A percentile compares a stretch with the other conserved stretches of the same genome.
These are phyloP conservation scores for Fusarium albosuccineum DNA, from an alignment of 2,329 filamentous ascomycete genomes.

Conservation along the genomic window DNA sequence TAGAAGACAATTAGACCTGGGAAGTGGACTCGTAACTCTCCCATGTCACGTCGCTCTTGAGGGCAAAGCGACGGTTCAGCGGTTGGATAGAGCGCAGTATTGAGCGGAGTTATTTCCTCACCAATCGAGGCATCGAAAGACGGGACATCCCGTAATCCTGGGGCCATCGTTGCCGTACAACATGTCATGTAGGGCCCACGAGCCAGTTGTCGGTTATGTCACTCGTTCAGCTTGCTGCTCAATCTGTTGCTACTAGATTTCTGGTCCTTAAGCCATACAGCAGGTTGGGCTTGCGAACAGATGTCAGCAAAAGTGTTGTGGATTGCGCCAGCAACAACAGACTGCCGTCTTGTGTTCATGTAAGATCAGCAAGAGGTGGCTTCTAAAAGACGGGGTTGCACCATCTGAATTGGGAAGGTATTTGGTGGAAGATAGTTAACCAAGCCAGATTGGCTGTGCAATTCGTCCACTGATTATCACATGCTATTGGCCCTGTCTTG, in stretches of 20 bases:
- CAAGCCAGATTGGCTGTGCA: slow-evolving; percentile 14
- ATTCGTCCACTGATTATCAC: neutral
- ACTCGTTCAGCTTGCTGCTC: neutral
- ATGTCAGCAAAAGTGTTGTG: neutral
- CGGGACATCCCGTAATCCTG: slow-evolving; percentile 23
- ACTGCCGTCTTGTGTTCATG: neutral
- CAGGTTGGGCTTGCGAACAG: neutral
- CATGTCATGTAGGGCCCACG: slow-evolving; percentile 14
- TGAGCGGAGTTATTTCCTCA: slow-evolving; percentile 39
- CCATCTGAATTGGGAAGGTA: neutral
- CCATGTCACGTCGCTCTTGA: slow-evolving; percentile 33
- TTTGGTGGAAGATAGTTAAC: neutral
- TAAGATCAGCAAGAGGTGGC: slow-evolving; percentile 1
- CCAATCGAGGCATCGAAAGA: slow-evolving; percentile 42
- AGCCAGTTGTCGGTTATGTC: slow-evolving; percentile 1
- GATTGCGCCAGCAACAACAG: neutral
- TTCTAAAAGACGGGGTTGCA: neutral
- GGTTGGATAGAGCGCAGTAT: slow-evolving; percentile 36
- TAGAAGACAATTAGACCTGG: slow-evolving; percentile 25
- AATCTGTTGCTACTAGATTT: slow-evolving; percentile 16
- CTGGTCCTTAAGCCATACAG: neutral
- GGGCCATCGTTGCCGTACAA: neutral
- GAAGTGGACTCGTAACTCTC: slow-evolving; percentile 40
- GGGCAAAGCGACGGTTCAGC: slow-evolving; percentile 29
- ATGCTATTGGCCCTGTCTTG: slow-evolving; percentile 10